Evolutionary conservation across 2,329 filamentous ascomycete species (phyloP).

Genomic region (Fonsecaea nubica): DNA sequence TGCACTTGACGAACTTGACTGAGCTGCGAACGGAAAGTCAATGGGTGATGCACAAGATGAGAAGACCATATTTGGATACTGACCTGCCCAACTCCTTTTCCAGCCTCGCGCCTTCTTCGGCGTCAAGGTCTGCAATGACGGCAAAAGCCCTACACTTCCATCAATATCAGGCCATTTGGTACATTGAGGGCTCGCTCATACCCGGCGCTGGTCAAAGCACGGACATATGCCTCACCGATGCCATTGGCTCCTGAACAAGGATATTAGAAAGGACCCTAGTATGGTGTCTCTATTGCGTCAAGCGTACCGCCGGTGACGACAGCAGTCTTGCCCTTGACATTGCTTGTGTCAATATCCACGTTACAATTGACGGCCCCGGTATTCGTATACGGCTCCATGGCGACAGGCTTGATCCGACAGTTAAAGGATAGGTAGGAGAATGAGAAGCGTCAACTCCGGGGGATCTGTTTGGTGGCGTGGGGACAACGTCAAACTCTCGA

Average conservation of each 20-base stretch:
- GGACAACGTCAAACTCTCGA: not conserved
- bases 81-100: slow-evolving; percentile 29
- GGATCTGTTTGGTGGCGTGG: not conserved
- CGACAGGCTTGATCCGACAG: not conserved
- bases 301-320: slow-evolving; percentile 43
- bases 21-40: slow-evolving; percentile 19
- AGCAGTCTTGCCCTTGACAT: slow-evolving; percentile 45
- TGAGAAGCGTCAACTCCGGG: not conserved
- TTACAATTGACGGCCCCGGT: slow-evolving; percentile 32
- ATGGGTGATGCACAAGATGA: not conserved
- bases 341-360: slow-evolving; percentile 30
- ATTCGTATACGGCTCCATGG: slow-evolving; percentile 32
- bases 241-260: slow-evolving; percentile 42
- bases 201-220: slow-evolving; percentile 41
- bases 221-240: slow-evolving; percentile 45
- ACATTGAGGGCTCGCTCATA: slow-evolving; percentile 4
- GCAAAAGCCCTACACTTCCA: slow-evolving; percentile 32
- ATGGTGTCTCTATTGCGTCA: not conserved
- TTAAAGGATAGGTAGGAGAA: not conserved
- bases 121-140: slow-evolving; percentile 45
- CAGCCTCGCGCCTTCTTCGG: slow-evolving; percentile 50
- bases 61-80: not conserved
- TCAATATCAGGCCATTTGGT: not conserved
- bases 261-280: not conserved
- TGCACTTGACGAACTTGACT: slow-evolving; percentile 48